These are phyloP conservation scores for Scenedesmus sp. DNA, from an alignment of 163 green algal genomes.

Conservation along the genomic window DNA sequence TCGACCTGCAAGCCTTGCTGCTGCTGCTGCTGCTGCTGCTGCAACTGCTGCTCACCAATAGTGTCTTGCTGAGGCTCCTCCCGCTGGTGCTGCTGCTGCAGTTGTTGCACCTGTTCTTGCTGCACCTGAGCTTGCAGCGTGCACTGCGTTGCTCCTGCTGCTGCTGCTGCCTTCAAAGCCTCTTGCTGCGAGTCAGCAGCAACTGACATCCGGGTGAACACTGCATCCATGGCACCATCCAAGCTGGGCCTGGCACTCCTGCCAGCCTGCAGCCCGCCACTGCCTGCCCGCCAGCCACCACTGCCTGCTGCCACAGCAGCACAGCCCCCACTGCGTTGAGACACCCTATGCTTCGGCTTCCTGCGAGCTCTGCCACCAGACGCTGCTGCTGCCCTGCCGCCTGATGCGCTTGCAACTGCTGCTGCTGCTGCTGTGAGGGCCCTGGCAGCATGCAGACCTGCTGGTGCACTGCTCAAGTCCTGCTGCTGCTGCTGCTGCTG, in stretches of 20 bases:
- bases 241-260: conserved; percentile 10
- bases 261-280: background rate
- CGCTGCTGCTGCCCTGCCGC: background rate
- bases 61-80: background rate
- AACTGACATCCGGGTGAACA: background rate
- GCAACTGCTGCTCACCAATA: background rate
- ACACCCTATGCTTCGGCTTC: background rate
- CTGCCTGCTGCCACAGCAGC: background rate
- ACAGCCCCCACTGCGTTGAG: background rate
- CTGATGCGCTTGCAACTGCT: background rate
- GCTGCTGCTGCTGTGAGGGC: background rate
- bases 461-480: background rate
- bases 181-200: conserved; percentile 19
- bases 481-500: conserved; percentile 25
- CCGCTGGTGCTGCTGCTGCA: background rate
- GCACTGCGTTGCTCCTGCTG: background rate
- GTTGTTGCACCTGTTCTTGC: background rate
- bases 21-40: background rate
- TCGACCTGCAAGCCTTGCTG: background rate
- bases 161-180: background rate
- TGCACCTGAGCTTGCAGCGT: background rate
- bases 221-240: conserved; percentile 3
- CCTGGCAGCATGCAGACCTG: background rate
- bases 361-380: background rate
- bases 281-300: background rate